Evolutionary conservation across 495 filamentous ascomycete genomes (phyloP).

Genomic region (Penicillium daleae): DNA sequence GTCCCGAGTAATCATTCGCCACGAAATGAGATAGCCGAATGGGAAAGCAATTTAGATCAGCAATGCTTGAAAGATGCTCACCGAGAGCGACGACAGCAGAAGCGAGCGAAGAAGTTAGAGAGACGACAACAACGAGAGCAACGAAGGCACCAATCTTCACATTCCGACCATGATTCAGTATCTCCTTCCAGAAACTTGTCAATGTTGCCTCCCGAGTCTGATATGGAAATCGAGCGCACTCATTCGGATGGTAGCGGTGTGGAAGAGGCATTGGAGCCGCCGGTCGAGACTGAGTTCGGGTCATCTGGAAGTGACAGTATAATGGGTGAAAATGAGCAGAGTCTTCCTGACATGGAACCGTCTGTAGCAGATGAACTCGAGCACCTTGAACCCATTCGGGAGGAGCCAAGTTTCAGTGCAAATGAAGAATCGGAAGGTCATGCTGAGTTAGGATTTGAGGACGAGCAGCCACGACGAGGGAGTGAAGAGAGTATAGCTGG

Average conservation of each 20-base stretch:
- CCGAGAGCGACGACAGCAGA: constrained; percentile 11
- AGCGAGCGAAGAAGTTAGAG: constrained; percentile 12
- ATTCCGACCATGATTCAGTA: background rate
- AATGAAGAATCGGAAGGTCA: constrained; percentile 4
- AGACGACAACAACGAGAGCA: constrained; percentile 12
- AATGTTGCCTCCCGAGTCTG: constrained; percentile 6
- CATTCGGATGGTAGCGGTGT: background rate
- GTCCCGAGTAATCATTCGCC: constrained; percentile 1
- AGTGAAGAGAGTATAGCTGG: constrained; percentile 4
- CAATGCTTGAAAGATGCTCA: constrained; percentile 7
- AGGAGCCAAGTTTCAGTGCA: constrained; percentile 1
- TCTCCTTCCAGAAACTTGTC: constrained; percentile 9
- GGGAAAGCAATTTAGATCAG: constrained; percentile 5
- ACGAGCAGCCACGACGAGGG: constrained; percentile 4
- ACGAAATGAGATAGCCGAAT: background rate
- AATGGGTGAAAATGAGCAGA: constrained; percentile 1
- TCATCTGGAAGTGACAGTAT: constrained; percentile 2
- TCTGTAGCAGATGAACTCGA: background rate
- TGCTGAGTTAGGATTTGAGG: constrained; percentile 1
- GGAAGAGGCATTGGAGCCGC: constrained; percentile 6
- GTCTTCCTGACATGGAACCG: constrained; percentile 4
- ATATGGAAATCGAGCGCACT: constrained; percentile 9
- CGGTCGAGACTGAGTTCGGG: background rate
- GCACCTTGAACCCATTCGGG: background rate
- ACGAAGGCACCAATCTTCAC: constrained; percentile 1